phyloP scores from a whole-genome alignment of 164 flowering plant genomes.

The Piper betle region DNA sequence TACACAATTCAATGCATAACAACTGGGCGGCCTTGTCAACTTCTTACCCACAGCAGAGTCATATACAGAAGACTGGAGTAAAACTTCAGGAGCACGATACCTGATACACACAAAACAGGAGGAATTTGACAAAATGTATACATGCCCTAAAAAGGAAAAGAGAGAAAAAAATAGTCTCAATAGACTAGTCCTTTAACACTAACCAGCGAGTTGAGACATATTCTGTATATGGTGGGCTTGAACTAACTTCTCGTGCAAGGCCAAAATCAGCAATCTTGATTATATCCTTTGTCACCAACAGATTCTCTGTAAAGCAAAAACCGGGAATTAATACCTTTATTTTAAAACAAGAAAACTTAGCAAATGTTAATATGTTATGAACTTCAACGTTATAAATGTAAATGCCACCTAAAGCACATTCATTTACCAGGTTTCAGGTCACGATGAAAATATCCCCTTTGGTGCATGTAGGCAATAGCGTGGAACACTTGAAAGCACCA shows the following conservation, averaged over 20 bases:
- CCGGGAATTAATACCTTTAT: too few relatives aligned
- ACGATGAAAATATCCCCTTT: slow-evolving; percentile 69
- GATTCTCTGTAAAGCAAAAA: slow-evolving; percentile 38
- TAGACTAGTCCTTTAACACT: slow-evolving; percentile 7
- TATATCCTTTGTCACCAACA: slow-evolving; percentile 60
- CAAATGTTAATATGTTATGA: too few relatives aligned
- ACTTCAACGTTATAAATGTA: background rate
- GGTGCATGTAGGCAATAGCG: slow-evolving; percentile 70
- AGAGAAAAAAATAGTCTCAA: too few relatives aligned
- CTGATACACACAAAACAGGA: slow-evolving; percentile 20
- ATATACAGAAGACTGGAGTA: slow-evolving; percentile 70
- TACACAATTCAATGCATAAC: too few relatives aligned
- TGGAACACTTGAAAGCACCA: slow-evolving; percentile 65
- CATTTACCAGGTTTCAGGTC: slow-evolving; percentile 76
- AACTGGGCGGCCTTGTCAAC: background rate
- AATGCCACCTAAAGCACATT: background rate
- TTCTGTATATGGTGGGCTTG: slow-evolving; percentile 75
- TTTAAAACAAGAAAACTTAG: too few relatives aligned
- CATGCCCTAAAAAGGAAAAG: background rate
- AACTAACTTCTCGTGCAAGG: slow-evolving; percentile 76
- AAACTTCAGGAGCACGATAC: slow-evolving; percentile 98
- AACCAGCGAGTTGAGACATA: slow-evolving; percentile 90
- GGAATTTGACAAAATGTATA: background rate
- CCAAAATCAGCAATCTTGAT: slow-evolving; percentile 95
- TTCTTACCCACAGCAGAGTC: slow-evolving; percentile 81